phyloP scores from a whole-genome alignment of 169 alveolate genomes.

The Babesia ovis region DNA sequence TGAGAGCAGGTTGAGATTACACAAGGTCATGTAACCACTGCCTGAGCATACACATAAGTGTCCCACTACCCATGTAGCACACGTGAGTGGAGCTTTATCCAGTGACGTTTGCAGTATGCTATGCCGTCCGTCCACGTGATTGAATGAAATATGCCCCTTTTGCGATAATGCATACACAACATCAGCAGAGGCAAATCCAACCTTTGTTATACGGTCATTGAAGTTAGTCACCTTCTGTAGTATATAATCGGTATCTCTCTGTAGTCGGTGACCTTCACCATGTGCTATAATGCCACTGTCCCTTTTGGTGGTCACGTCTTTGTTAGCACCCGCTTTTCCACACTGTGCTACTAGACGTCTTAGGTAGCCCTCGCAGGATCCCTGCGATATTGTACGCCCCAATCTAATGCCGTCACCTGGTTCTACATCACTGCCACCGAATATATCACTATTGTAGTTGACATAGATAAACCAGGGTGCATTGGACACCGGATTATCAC shows the following conservation, averaged over 20 bases:
- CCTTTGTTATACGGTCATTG: constrained; percentile 13
- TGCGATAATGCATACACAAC: constrained; percentile 18
- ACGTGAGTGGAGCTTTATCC: constrained; percentile 33
- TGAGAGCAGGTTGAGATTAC: constrained; percentile 15
- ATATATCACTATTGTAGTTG: constrained; percentile 50
- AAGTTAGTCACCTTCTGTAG: not conserved
- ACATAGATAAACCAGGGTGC: constrained; percentile 68
- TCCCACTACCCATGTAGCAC: constrained; percentile 20
- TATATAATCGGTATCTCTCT: not conserved
- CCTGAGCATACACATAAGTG: constrained; percentile 35
- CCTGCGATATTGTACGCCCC: constrained; percentile 49
- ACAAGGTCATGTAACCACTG: constrained; percentile 36
- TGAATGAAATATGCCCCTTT: constrained; percentile 14
- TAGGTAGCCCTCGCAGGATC: constrained; percentile 44
- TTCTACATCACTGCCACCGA: constrained; percentile 35
- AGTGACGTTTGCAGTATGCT: not conserved
- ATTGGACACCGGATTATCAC: constrained; percentile 33
- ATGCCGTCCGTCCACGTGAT: constrained; percentile 7
- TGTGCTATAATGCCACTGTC: too few relatives aligned
- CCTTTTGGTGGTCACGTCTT: too few relatives aligned
- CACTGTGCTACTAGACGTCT: constrained; percentile 17
- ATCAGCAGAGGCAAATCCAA: constrained; percentile 23
- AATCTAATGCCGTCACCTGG: constrained; percentile 28
- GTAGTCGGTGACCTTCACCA: too few relatives aligned
- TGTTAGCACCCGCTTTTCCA: too few relatives aligned